Evolutionary conservation across 2,329 filamentous ascomycete genomes (phyloP).

Genomic region (Claviceps arundinis): DNA sequence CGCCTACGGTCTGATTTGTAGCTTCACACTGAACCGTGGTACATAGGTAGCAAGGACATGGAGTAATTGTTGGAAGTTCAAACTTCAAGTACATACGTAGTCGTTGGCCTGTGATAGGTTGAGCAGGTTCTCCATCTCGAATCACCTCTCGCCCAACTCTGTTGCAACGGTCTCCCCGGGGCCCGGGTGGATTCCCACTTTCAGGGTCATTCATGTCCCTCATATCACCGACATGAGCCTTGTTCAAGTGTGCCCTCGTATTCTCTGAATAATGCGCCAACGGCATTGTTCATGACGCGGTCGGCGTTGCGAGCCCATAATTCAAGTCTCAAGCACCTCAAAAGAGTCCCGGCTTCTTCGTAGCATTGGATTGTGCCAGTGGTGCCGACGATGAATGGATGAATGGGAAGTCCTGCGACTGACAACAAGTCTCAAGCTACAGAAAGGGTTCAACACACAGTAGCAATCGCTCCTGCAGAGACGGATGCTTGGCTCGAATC

Average conservation of each 20-base stretch:
- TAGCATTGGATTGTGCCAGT: too few species aligned
- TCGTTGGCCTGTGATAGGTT: constrained; percentile 4
- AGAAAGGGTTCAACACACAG: too few species aligned
- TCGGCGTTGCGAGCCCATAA: background rate
- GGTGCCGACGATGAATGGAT: too few species aligned
- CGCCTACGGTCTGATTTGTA: constrained; percentile 38
- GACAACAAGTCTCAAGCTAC: too few species aligned
- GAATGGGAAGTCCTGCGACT: too few species aligned
- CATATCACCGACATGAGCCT: constrained; percentile 49
- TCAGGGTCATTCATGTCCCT: constrained; percentile 33
- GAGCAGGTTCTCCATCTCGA: constrained; percentile 52
- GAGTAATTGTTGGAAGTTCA: constrained; percentile 30
- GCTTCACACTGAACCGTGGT: constrained; percentile 54
- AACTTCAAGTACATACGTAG: background rate
- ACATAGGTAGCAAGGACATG: constrained; percentile 20
- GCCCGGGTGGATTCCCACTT: constrained; percentile 46
- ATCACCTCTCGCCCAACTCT: constrained; percentile 53
- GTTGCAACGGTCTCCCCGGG: constrained; percentile 43
- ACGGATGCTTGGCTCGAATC: constrained; percentile 15
- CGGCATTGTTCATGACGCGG: background rate
- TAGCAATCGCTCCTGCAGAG: constrained; percentile 7
- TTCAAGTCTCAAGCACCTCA: background rate
- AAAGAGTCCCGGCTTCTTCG: too few species aligned
- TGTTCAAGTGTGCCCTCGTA: constrained; percentile 31
- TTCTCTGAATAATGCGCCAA: background rate